These are phyloP conservation scores for Aspergillus sp. DNA, from an alignment of 2,329 filamentous ascomycete species.

Conservation along the genomic window DNA sequence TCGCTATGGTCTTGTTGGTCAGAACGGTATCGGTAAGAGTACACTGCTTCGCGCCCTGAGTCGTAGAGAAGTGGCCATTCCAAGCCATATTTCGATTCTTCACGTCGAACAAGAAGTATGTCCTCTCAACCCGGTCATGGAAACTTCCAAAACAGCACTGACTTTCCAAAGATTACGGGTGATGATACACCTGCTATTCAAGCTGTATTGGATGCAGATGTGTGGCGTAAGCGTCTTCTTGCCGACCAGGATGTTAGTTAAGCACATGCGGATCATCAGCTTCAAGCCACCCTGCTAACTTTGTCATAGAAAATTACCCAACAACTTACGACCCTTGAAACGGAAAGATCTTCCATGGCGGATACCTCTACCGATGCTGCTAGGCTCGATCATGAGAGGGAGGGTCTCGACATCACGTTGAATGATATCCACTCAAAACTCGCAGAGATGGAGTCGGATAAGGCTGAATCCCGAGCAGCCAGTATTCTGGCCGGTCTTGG, in stretches of 20 bases:
- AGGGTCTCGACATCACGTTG: constrained; percentile 85
- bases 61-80: constrained; percentile 89
- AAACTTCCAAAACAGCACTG: not conserved
- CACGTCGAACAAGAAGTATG: constrained; percentile 95
- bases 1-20: constrained; percentile 94
- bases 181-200: constrained; percentile 95
- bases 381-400: constrained; percentile 79
- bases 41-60: constrained; percentile 91
- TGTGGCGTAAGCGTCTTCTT: constrained; percentile 95
- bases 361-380: constrained; percentile 90
- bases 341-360: constrained; percentile 74
- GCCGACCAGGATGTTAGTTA: constrained; percentile 75
- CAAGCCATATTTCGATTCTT: constrained; percentile 96
- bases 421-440: constrained; percentile 90
- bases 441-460: constrained; percentile 98
- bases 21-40: constrained; percentile 98
- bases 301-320: constrained; percentile 66
- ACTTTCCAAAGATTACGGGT: constrained; percentile 69
- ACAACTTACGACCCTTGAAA: constrained; percentile 74
- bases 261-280: not conserved
- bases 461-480: constrained; percentile 90
- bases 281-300: not conserved
- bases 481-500: constrained; percentile 96
- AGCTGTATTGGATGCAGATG: constrained; percentile 93
- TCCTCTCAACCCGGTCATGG: constrained; percentile 21